These are phyloP conservation scores for Clarireedia monteithiana DNA, from an alignment of 2,329 filamentous ascomycete species.

Conservation along the genomic window DNA sequence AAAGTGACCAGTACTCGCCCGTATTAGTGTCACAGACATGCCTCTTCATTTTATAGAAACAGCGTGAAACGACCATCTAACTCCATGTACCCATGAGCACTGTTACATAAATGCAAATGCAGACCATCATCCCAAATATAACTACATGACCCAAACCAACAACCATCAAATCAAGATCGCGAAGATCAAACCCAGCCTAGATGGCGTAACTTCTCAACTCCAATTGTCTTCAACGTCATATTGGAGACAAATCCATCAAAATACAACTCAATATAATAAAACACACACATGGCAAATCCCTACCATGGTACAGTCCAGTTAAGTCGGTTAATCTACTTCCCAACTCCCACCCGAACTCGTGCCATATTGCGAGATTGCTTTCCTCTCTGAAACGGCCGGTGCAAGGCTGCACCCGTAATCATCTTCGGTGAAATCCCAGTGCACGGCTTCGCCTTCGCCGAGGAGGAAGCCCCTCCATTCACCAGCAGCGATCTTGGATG, in stretches of 20 bases:
- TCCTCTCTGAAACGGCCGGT: constrained; percentile 4
- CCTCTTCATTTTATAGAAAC: no score
- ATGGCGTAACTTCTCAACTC: not conserved
- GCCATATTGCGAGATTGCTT: not conserved
- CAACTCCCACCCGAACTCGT: constrained; percentile 13
- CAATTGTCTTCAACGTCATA: not conserved
- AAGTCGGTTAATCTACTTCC: constrained; percentile 17
- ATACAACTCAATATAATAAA: not conserved
- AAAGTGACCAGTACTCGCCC: no score
- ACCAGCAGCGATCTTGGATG: constrained; percentile 62
- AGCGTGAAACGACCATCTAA: not conserved
- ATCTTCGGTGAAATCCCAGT: constrained; percentile 47
- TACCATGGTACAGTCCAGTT: not conserved
- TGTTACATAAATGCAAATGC: not conserved
- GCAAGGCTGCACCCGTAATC: constrained; percentile 42
- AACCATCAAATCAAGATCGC: not conserved
- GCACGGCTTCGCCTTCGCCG: constrained; percentile 45
- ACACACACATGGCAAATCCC: no score
- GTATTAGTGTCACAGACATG: no score
- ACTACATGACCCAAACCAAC: not conserved
- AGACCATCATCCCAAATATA: not conserved
- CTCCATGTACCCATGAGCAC: not conserved
- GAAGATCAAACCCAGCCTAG: not conserved
- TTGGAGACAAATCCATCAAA: not conserved
- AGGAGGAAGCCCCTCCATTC: constrained; percentile 55